Percentiles rank a stretch among this genome's conserved stretches.
phyloP scores from a whole-genome alignment of 2,329 filamentous ascomycete species.

The Claviceps sp. region DNA sequence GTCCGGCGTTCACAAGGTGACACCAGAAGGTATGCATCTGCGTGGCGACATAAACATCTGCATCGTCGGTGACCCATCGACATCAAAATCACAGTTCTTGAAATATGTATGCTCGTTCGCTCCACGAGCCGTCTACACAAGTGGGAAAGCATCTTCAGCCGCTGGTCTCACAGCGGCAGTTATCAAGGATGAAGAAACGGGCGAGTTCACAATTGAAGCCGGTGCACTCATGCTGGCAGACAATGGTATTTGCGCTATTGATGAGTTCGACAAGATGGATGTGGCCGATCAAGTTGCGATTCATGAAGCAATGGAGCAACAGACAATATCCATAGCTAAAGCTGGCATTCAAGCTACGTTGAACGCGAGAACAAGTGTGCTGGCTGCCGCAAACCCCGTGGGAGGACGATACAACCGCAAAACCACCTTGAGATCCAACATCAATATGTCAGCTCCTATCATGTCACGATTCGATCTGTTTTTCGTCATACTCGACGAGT shows the following conservation, averaged over 20 bases:
- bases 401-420: conserved; percentile 96
- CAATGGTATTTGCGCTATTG: conserved; percentile 94
- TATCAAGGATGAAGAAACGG: conserved; percentile 95
- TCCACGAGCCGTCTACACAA: conserved; percentile 94
- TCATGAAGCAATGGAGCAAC: conserved; percentile 99
- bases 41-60: conserved; percentile 98
- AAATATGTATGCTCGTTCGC: conserved; percentile 97
- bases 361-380: conserved; percentile 87
- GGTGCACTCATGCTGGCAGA: conserved; percentile 95
- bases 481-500: conserved; percentile 95
- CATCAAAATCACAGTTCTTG: conserved; percentile 93
- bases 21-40: conserved; percentile 85
- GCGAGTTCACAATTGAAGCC: conserved; percentile 96
- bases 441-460: conserved; percentile 98
- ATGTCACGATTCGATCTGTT: conserved; percentile 99
- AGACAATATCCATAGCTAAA: conserved; percentile 98
- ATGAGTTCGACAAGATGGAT: conserved; percentile 99
- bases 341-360: conserved; percentile 96
- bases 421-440: conserved; percentile 80
- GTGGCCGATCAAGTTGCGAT: conserved; percentile 94
- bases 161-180: conserved; percentile 95
- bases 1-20: conserved; percentile 88
- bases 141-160: conserved; percentile 91
- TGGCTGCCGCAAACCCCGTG: conserved; percentile 92
- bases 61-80: conserved; percentile 92